Base-by-base conservation (phyloP, 2,329 filamentous ascomycete species). In the Chaetothyriales sp. region DNA sequence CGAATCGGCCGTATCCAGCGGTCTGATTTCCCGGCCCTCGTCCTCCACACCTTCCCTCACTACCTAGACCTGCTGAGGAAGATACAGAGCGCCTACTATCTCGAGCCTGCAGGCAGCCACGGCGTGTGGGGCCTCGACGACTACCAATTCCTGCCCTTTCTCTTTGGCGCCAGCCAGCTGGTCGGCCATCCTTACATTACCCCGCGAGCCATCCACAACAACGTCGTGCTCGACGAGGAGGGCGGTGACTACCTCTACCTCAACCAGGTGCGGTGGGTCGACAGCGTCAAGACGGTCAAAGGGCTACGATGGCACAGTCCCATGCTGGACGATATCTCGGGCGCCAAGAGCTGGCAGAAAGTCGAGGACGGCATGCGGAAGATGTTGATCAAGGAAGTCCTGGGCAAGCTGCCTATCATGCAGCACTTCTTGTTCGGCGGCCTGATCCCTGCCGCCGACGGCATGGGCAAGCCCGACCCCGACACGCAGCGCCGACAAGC, bases 101-200 rank as follows among this genome's bases (percentile, higher is more conserved):
- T 98, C 48, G 92, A 98, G 64, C 92, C 92, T 1, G 92, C 92
- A 0, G 92, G 92, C 13, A 95, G 90, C 0, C 92, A 98, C 66
- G 92, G 92, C 43, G 92, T 98, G 20, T 98, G 92, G 92, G 92
- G 92, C 18, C 73, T 98, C 1, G 92, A 98, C 63, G 92, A 98
- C 67, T 95, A 98, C 69, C 89, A 94, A 60, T 98, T 98, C 69
- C 73, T 95, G 1, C 92, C 94, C 0, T 98, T 97, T 66, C 78
- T 98, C 10, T 94, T 97, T 58, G 92, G 92, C 18, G 89, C 92
- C 37, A 84, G 89, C 20, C 94, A 98, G 69, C 77, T 95, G 18
- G 74, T 92, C 15, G 80, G 86, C 57, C 92, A 98, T 65, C 85
- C 74, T 44, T 95, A 77, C 67, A 86, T 85, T 66, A 94, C 78